Evolutionary conservation across 768 basidiomycete species (phyloP), one percentile per base, ranked within the genome.

Genomic region (Mycena latifolia): DNA sequence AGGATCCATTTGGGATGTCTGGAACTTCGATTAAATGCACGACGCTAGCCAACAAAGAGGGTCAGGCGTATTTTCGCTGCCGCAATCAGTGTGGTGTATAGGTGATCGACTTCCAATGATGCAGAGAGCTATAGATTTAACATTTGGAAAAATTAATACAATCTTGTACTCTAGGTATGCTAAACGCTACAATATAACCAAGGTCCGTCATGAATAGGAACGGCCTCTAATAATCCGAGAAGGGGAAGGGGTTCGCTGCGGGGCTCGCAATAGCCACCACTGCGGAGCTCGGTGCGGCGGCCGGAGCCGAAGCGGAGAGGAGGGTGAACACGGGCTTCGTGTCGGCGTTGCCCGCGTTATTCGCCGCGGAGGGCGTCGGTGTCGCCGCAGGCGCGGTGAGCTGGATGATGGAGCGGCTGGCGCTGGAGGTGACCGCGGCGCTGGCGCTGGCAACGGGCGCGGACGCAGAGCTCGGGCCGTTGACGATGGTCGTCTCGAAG

Each of bases 181-280:
- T 45, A 45, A 45, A 45, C 43, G 43, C 43, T 45, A 45, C 43
- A 45, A 14, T n/a, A 12, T n/a, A n/a, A n/a, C n/a, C n/a, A 22
- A 39, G 37, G 37, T 17, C 37, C 37, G 17, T 39, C 10, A 45
- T 22, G n/a, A 45, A 7, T 22, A 14, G 8, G 15, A 14, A 9
- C 12, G 15, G 35, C 11, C 10, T 46, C 50, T 58, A 65, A n/a
- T 65, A 60, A 43, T 50, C 64, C 18, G 64, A 65, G 52, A 65
- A 65, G 37, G 57, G 51, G 64, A 65, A 60, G 22, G 64, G 63
- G 43, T 65, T 53, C 20, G 55, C 56, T 15, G 50, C 51, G 25
- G 51, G 33, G n/a, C n/a, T 24, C 33, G 63, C 43, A 29, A 31
- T 25, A 18, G 31, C 31, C 20, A 8, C 33, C 14, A 18, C 51